Conservation (phyloP, 306 rosid species). For the Citrullus colocynthis region DNA sequence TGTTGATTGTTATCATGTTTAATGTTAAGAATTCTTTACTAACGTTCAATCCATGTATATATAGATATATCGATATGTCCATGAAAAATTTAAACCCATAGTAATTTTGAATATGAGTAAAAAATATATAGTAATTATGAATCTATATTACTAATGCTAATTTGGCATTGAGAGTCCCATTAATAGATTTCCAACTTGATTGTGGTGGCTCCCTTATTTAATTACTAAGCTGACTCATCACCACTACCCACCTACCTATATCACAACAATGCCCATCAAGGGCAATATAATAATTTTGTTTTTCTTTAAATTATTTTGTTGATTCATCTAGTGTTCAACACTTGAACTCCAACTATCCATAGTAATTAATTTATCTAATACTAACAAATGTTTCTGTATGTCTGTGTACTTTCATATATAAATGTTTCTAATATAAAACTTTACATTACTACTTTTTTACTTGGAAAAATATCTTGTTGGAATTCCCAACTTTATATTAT, state of each 20-base stretch:
- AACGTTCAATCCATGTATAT: too few species aligned
- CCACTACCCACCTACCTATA: conserved; percentile 2
- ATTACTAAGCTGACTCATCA: neutral
- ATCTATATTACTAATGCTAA: neutral
- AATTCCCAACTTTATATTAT: neutral
- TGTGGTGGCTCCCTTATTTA: neutral
- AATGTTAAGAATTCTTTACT: too few species aligned
- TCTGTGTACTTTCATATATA: neutral
- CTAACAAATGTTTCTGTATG: neutral
- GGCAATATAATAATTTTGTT: neutral
- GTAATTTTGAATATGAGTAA: too few species aligned
- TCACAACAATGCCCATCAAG: neutral
- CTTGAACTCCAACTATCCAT: neutral
- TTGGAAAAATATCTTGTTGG: neutral
- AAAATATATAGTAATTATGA: too few species aligned
- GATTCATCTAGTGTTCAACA: neutral
- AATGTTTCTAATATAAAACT: neutral
- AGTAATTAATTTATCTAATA: neutral
- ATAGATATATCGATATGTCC: too few species aligned
- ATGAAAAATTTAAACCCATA: too few species aligned
- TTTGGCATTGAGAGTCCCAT: neutral
- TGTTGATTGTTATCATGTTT: too few species aligned
- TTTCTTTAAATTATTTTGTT: neutral
- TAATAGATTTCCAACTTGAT: neutral
- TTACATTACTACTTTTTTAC: too few species aligned